Base-by-base conservation (phyloP, 129 eudicot species). In the Rutidosis leptorrhynchoides region DNA sequence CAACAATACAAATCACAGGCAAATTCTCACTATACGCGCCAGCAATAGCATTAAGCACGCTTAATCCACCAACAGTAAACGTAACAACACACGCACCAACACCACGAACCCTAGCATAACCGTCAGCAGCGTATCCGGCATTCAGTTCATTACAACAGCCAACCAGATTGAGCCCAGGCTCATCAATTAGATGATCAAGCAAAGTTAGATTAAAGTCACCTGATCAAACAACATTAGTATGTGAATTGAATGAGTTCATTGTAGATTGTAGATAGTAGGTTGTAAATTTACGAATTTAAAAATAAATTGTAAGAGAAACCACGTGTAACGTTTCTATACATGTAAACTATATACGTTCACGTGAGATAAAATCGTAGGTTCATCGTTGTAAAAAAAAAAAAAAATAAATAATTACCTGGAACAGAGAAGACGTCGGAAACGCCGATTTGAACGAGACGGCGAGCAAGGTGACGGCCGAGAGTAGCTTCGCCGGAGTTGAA, bases 381-480 rank as follows among this genome's bases (percentile, higher is more conserved):
- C 12, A 40, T 10, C 46, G 46, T 40, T 40, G n/a, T n/a, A n/a
- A n/a, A n/a, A n/a, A n/a, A n/a, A n/a, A n/a, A n/a, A n/a, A n/a
- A 2, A 40, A 40, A 12, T 5, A 3, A 11, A 26, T 4, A 15
- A 11, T 27, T 88, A 2, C 96, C 92, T 17, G 96, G 96, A 12
- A 88, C 96, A 0, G 92, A 80, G 54, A 85, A 88, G 0, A 88
- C 92, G 62, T 88, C 96, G 28, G 55, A 78, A 14, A 78, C 82
- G 19, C 96, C 96, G 48, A 84, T 46, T 71, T 88, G 77, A 15
- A 85, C 92, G 2, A 88, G 86, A 22, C 96, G 91, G 62, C 89
- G 96, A 33, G 96, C 89, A 23, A 88, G 77, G 83, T 88, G 92
- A 72, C 89, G 87, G 37, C 96, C 96, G 17, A 88, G 81, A 0